These are phyloP conservation scores for Rhodomyrtus psidioides DNA, from an alignment of 441 rosid genomes.

Conservation along the genomic window DNA sequence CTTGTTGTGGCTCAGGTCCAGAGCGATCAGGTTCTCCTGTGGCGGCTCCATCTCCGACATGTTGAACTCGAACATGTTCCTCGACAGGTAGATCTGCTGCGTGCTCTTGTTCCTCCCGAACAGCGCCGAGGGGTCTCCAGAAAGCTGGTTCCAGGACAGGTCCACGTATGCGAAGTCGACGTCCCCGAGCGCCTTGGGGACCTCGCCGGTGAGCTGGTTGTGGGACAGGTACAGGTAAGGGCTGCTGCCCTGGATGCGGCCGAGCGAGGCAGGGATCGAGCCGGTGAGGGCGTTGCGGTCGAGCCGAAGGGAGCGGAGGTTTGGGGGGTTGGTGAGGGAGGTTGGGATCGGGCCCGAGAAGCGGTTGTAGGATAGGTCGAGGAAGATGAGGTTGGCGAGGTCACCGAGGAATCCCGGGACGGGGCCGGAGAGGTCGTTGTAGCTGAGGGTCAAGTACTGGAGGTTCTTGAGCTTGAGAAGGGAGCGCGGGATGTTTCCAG, in stretches of 20 bases:
- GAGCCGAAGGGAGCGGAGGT: constrained; percentile 41
- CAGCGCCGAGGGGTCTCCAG: not conserved
- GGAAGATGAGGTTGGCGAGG: constrained; percentile 44
- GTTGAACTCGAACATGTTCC: not conserved
- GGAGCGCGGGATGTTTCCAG: constrained; percentile 7
- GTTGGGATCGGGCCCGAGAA: constrained; percentile 52
- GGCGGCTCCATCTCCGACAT: not conserved
- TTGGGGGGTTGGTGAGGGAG: constrained; percentile 49
- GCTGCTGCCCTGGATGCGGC: constrained; percentile 32
- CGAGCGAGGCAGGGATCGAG: constrained; percentile 39
- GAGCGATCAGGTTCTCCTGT: not conserved
- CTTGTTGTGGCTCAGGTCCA: not conserved
- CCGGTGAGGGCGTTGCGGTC: constrained; percentile 47
- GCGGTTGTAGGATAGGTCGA: constrained; percentile 30
- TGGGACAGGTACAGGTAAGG: constrained; percentile 52
- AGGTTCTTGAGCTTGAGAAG: constrained; percentile 2
- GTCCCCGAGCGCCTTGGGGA: constrained; percentile 40
- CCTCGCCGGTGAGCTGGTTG: constrained; percentile 50
- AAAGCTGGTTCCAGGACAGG: constrained; percentile 40
- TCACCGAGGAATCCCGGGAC: constrained; percentile 52
- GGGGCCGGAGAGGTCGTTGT: constrained; percentile 30
- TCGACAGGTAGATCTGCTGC: not conserved
- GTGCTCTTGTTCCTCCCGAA: not conserved
- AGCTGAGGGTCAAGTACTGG: not conserved
- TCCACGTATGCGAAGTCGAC: constrained; percentile 40